Evolutionary conservation across 306 rosid genomes (phyloP).

Genomic region (Quercus mongolica): DNA sequence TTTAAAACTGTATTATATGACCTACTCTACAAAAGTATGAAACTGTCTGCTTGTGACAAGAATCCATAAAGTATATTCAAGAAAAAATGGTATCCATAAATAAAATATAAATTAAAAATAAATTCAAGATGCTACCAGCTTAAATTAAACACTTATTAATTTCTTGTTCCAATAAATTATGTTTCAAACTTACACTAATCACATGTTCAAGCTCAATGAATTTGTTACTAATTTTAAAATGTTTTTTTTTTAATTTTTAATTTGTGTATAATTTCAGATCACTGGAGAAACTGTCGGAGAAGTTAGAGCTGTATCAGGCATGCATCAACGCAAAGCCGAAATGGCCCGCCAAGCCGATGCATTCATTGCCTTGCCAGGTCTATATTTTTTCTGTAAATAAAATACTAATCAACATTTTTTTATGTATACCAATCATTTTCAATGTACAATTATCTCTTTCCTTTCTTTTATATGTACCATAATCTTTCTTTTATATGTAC

Average conservation of each 20-base stretch:
- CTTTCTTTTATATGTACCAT: background rate
- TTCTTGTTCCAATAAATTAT: background rate
- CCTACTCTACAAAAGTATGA: too few species aligned
- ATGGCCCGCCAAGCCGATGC: conserved; percentile 97
- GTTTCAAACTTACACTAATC: background rate
- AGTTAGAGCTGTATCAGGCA: conserved; percentile 76
- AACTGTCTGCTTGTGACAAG: background rate
- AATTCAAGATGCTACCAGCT: too few species aligned
- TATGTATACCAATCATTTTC: background rate
- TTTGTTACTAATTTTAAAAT: background rate
- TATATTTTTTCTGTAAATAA: background rate
- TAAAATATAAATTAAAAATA: too few species aligned
- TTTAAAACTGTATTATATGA: too few species aligned
- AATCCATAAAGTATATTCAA: background rate
- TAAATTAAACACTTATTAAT: background rate
- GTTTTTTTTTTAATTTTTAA: too few species aligned
- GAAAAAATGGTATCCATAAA: too few species aligned
- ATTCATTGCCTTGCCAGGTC: conserved; percentile 90
- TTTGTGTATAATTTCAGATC: conserved; percentile 37
- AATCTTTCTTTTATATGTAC: too few species aligned
- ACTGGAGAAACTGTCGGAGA: conserved; percentile 88
- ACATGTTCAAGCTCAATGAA: background rate
- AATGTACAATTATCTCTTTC: background rate
- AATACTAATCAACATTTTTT: background rate
- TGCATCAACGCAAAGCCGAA: conserved; percentile 98